Conservation (phyloP, 768 basidiomycete genomes). For the Amanita phalloides region DNA sequence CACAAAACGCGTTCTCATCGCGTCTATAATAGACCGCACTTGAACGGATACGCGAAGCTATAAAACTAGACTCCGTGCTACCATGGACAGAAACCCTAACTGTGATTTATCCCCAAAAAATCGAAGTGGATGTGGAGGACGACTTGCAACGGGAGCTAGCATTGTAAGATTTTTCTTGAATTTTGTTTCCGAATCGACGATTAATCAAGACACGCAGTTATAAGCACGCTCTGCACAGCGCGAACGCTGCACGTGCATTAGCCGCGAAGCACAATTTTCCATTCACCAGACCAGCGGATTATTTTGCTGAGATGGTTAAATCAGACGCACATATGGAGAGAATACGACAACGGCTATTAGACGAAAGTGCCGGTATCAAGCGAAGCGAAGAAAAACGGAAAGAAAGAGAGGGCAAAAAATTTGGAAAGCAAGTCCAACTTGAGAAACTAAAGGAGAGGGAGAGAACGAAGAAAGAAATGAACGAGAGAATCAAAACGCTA, state of each 20-base stretch:
- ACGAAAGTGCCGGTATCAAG: conserved; percentile 83
- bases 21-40: conserved; percentile 48
- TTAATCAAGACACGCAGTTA: conserved; percentile 44
- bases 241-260: conserved; percentile 64
- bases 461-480: conserved; percentile 84
- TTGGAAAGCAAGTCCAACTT: conserved; percentile 93
- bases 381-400: conserved; percentile 85
- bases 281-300: conserved; percentile 87
- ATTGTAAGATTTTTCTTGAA: conserved; percentile 50
- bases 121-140: conserved; percentile 71
- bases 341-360: conserved; percentile 80
- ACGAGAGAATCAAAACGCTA: conserved; percentile 73
- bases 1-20: not conserved
- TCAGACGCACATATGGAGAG: conserved; percentile 96
- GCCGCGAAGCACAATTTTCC: conserved; percentile 72
- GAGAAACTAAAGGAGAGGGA: conserved; percentile 91
- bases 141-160: conserved; percentile 93
- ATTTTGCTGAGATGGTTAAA: conserved; percentile 99
- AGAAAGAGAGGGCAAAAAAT: conserved; percentile 94
- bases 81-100: conserved; percentile 81
- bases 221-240: conserved; percentile 86
- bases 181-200: not conserved
- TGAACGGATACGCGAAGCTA: conserved; percentile 68
- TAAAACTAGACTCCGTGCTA: conserved; percentile 61
- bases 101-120: conserved; percentile 59